Evolutionary conservation across 1,284 basidiomycete species (phyloP).

Genomic region (Trichosporon sp.): DNA sequence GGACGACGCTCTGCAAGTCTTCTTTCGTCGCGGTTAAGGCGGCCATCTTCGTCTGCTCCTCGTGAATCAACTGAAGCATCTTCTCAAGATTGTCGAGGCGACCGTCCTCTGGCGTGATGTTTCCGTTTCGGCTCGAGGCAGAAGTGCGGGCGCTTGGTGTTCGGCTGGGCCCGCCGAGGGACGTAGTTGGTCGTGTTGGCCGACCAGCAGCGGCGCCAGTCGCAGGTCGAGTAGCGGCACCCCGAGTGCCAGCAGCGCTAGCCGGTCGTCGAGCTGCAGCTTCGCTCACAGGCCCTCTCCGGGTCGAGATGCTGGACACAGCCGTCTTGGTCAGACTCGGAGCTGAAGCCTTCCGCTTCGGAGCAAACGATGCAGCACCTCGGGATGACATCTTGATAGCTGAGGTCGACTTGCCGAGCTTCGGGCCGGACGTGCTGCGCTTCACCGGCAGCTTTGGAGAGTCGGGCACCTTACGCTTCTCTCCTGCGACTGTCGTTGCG

Average conservation of each 20-base stretch:
- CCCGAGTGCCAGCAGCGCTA: neutral
- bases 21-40: constrained; percentile 32
- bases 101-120: constrained; percentile 16
- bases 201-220: neutral
- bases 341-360: neutral
- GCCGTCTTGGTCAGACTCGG: constrained; percentile 4
- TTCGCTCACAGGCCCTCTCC: constrained; percentile 20
- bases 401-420: neutral
- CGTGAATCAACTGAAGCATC: constrained; percentile 33
- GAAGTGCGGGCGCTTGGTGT: neutral
- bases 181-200: neutral
- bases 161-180: neutral
- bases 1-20: constrained; percentile 33
- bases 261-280: neutral
- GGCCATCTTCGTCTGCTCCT: constrained; percentile 35
- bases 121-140: neutral
- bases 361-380: neutral
- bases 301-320: constrained; percentile 3
- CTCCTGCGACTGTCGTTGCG: neutral
- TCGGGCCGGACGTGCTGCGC: constrained; percentile 22
- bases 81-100: constrained; percentile 38
- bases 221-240: neutral
- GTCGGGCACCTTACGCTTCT: constrained; percentile 34
- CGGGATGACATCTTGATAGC: neutral
- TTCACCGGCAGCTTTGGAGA: constrained; percentile 28